Conservation (phyloP, 805 yeast genomes). For the Kodamaea leandrae region DNA sequence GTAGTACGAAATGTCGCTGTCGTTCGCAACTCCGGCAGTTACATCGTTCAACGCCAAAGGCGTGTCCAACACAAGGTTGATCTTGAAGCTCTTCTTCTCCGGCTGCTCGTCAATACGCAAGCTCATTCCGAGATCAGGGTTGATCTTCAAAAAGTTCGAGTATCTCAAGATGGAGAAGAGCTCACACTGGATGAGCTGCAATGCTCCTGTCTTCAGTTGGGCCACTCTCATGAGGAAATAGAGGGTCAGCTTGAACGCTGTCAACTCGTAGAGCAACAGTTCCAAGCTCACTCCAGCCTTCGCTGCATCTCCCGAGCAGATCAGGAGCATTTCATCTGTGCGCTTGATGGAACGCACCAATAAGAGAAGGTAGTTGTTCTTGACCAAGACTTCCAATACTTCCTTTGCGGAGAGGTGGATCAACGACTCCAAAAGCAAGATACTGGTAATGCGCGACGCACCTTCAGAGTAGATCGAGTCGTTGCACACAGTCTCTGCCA, state of each 20-base stretch:
- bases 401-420: slow-evolving; percentile 51
- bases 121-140: slow-evolving; percentile 76
- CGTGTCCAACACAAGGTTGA: slow-evolving; percentile 52
- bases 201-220: slow-evolving; percentile 74
- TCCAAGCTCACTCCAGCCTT: slow-evolving; percentile 45
- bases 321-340: slow-evolving; percentile 58
- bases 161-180: slow-evolving; percentile 60
- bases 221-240: slow-evolving; percentile 72
- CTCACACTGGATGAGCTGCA: slow-evolving; percentile 69
- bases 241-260: slow-evolving; percentile 70
- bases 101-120: slow-evolving; percentile 37
- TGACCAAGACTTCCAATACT: slow-evolving; percentile 57
- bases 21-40: slow-evolving; percentile 8
- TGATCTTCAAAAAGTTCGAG: slow-evolving; percentile 58
- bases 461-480: slow-evolving; percentile 84
- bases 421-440: slow-evolving; percentile 69
- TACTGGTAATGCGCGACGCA: slow-evolving; percentile 67
- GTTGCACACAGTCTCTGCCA: slow-evolving; percentile 64
- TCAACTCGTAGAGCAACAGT: slow-evolving; percentile 65
- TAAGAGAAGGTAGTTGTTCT: slow-evolving; percentile 62
- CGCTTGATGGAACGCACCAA: slow-evolving; percentile 66
- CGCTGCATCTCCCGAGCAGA: slow-evolving; percentile 22
- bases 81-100: slow-evolving; percentile 30
- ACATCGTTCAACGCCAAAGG: slow-evolving; percentile 37
- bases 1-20: slow-evolving; percentile 48